Evolutionary conservation across 75 land plant genomes (phyloP).

Genomic region (Sequoiadendron giganteum): DNA sequence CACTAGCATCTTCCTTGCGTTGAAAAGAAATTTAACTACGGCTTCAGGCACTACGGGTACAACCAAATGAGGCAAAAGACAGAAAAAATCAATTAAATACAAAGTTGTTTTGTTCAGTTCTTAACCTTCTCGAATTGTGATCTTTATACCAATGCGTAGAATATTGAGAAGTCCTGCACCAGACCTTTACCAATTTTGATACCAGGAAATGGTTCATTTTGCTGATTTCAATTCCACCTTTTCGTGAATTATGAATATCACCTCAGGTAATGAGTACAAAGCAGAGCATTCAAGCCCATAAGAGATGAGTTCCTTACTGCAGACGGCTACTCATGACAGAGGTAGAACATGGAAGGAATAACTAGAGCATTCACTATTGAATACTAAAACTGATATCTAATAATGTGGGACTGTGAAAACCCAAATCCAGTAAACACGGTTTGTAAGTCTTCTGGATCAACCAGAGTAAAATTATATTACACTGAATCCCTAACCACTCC

Average conservation of each 20-base stretch:
- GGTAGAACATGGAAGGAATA: no score
- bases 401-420: not conserved
- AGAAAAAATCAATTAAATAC: not conserved
- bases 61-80: not conserved
- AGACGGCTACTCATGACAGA: no score
- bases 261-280: not conserved
- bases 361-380: no score
- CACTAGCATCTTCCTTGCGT: not conserved
- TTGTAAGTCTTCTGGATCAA: no score
- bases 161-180: no score
- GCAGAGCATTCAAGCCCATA: no score
- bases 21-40: not conserved
- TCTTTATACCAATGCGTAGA: not conserved
- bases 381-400: not conserved
- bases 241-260: not conserved
- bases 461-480: not conserved
- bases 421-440: not conserved
- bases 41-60: not conserved
- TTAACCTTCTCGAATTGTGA: not conserved
- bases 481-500: not conserved
- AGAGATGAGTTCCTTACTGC: no score
- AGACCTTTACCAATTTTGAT: not conserved
- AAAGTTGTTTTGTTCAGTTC: not conserved
- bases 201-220: not conserved
- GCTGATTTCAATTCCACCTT: not conserved